phyloP scores from a whole-genome alignment of 768 basidiomycete genomes.

The Naganishia randhawae region DNA sequence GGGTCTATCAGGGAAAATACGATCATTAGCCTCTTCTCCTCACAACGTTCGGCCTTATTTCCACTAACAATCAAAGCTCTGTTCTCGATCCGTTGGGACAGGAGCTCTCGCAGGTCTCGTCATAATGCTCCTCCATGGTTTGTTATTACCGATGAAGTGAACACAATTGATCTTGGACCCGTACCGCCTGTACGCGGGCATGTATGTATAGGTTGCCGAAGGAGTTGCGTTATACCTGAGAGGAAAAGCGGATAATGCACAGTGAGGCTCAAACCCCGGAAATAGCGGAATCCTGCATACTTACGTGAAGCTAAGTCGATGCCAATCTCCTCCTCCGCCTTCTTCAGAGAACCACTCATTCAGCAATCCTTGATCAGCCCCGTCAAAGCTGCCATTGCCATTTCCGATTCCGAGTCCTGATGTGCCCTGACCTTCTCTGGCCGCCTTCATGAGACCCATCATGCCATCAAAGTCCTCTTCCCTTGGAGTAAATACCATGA shows the following conservation, averaged over 20 bases:
- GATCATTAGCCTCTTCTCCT: background rate
- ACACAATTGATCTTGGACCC: slow-evolving; percentile 79
- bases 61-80: slow-evolving; percentile 47
- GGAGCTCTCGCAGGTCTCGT: slow-evolving; percentile 63
- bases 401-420: slow-evolving; percentile 25
- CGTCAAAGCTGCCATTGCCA: slow-evolving; percentile 83
- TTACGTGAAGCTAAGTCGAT: slow-evolving; percentile 82
- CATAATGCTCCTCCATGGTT: slow-evolving; percentile 81
- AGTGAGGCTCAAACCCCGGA: background rate
- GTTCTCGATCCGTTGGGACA: slow-evolving; percentile 33
- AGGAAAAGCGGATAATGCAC: no score
- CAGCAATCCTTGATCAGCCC: slow-evolving; percentile 95
- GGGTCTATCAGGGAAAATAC: slow-evolving; percentile 36
- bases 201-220: slow-evolving; percentile 83
- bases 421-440: slow-evolving; percentile 31
- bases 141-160: slow-evolving; percentile 93
- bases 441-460: slow-evolving; percentile 62
- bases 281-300: slow-evolving; percentile 24
- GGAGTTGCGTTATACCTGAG: slow-evolving; percentile 87
- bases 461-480: slow-evolving; percentile 77
- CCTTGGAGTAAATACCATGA: slow-evolving; percentile 78
- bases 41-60: background rate
- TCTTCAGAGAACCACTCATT: slow-evolving; percentile 67
- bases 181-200: slow-evolving; percentile 91
- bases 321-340: slow-evolving; percentile 76